These are phyloP conservation scores for Colletotrichum sp. DNA, from an alignment of 2,329 filamentous ascomycete genomes.

Conservation along the genomic window DNA sequence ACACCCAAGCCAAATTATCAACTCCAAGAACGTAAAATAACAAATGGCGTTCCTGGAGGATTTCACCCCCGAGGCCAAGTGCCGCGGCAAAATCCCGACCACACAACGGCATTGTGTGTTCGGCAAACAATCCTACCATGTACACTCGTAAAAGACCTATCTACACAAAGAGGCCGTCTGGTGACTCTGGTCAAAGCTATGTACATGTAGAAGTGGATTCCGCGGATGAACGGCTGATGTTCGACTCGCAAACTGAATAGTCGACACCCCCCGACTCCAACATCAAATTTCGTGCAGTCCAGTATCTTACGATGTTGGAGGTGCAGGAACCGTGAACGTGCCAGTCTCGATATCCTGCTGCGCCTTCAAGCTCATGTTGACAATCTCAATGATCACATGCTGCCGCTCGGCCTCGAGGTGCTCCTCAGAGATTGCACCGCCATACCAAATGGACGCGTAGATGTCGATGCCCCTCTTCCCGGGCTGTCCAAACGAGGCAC, in stretches of 20 bases:
- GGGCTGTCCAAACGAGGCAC: not conserved
- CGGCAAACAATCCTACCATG: not conserved
- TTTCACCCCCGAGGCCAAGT: not conserved
- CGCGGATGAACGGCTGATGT: not conserved
- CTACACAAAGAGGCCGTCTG: not conserved
- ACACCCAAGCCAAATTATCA: not conserved
- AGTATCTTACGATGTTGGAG: not conserved
- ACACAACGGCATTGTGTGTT: not conserved
- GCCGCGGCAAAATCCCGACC: not conserved
- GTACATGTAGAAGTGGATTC: not conserved
- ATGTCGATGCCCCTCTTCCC: conserved; percentile 18
- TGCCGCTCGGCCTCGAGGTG: conserved; percentile 27
- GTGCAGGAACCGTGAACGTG: not conserved
- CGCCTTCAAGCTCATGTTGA: conserved; percentile 23
- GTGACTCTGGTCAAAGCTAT: not conserved
- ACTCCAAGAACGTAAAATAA: not conserved
- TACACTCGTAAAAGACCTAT: not conserved
- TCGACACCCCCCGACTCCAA: not conserved
- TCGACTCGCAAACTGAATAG: not conserved
- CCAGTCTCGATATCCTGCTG: conserved; percentile 22
- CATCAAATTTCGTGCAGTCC: not conserved
- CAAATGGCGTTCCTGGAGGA: not conserved
- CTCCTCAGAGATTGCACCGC: conserved; percentile 22
- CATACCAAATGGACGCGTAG: conserved; percentile 27
- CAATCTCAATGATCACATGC: conserved; percentile 27